Base-by-base conservation (phyloP, 176 grass and related monocot genomes). In the Alloteropsis semialata region DNA sequence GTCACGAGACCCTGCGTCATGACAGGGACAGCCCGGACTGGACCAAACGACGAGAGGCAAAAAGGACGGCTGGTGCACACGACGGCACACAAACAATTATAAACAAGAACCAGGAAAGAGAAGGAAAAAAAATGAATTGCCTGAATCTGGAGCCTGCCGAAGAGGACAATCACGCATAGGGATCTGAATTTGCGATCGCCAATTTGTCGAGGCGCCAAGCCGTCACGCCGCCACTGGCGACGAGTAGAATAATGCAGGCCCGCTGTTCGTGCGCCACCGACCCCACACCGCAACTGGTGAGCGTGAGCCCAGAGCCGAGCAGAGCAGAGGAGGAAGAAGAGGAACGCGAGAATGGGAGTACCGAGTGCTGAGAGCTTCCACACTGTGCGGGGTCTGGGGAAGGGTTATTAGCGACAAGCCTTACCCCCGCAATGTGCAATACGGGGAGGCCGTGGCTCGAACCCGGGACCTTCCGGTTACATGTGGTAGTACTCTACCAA, bases 201-300 rank as follows among this genome's bases (percentile, higher is more conserved):
- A 27, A 72, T 24, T 17, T 21, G 28, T 59, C 72, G 62, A 28
- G 28, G 48, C 61, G 36, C 18, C 18, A 25, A 53, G 81, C 58
- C 77, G 84, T 74, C 51, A 66, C 48, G 43, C 46, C 34, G 44
- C 71, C 69, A 64, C 76, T 22, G 28, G 6, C 5, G 6, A 54
- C 5, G 18, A 79, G 75, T 25, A 83, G 25, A 53, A 80, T 42
- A 84, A 61, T 61, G 22, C 19, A 79, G 29, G 19, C 6, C 21
- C 42, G 29, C 3, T 46, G 76, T 53, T 14, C 49, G 68, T 60
- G 76, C 76, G 51, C 82, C 36, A 89, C 87, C 82, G 81, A 85
- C 76, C 82, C 82, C 66, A 69, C 50, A 42, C 39, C 6, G 1
- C 6, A 9, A 51, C 10, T 39, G 70, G 21, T n/a, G 21, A 16